Percentiles rank a stretch among this genome's conserved stretches.
Conservation (phyloP, 208 protist species). For the Zelonia costaricensis region DNA sequence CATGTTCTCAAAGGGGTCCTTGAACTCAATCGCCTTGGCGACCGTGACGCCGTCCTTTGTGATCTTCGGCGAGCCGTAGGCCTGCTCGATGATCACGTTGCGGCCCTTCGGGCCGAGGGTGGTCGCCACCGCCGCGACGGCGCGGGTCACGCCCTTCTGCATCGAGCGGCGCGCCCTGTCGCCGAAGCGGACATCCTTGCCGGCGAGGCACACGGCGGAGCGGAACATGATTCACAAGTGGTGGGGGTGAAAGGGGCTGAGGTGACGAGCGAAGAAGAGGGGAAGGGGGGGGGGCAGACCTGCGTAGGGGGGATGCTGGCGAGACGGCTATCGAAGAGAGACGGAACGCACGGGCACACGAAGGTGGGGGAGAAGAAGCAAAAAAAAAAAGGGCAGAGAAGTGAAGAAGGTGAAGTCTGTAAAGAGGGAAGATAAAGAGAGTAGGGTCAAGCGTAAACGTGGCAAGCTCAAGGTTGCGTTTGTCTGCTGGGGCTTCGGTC, state of each 20-base stretch:
- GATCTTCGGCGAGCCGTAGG: conserved; percentile 98
- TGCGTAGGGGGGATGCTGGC: too few species aligned
- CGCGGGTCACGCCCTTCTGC: conserved; percentile 95
- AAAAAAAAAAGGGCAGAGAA: neutral
- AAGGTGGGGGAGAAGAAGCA: neutral
- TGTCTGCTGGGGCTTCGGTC: too few species aligned
- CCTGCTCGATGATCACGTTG: conserved; percentile 99
- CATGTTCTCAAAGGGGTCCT: conserved; percentile 98
- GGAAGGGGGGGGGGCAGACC: conserved; percentile 2
- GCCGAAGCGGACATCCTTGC: conserved; percentile 97
- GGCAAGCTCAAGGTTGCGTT: too few species aligned
- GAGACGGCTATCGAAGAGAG: too few species aligned
- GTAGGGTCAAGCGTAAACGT: conserved; percentile 6
- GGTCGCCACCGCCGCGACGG: conserved; percentile 96
- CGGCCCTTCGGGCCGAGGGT: conserved; percentile 99
- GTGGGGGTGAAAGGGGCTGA: neutral
- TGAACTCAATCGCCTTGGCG: conserved; percentile 98
- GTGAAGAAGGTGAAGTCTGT: neutral
- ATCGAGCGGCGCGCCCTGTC: conserved; percentile 92
- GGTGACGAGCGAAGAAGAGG: too few species aligned
- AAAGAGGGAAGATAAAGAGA: conserved; percentile 13
- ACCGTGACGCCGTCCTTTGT: conserved; percentile 99
- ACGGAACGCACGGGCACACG: too few species aligned
- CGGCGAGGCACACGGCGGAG: conserved; percentile 45
- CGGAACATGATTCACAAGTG: conserved; percentile 66